These are phyloP conservation scores for Pseudogymnoascus sp. DNA, from an alignment of 2,329 filamentous ascomycete species.

Conservation along the genomic window DNA sequence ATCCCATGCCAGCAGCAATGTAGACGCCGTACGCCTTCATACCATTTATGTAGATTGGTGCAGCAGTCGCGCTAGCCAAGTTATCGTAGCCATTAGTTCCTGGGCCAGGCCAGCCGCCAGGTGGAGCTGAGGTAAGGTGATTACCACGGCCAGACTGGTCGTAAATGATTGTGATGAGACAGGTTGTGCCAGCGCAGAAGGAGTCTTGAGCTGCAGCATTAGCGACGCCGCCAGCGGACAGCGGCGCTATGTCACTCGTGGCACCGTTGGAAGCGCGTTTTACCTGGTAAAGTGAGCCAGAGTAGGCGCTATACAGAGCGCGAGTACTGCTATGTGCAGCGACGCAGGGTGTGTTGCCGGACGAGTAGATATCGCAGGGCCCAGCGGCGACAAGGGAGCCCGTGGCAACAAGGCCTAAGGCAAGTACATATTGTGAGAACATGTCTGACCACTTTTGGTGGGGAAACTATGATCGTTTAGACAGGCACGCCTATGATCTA, in stretches of 20 bases:
- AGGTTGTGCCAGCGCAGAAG: constrained; percentile 53
- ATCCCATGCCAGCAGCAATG: constrained; percentile 51
- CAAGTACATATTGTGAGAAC: constrained; percentile 16
- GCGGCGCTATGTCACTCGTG: constrained; percentile 27
- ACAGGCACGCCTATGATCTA: neutral
- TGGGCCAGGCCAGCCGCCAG: constrained; percentile 47
- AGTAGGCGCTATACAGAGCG: constrained; percentile 44
- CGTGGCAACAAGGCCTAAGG: constrained; percentile 26
- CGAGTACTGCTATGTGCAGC: constrained; percentile 56
- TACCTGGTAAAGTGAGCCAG: constrained; percentile 47
- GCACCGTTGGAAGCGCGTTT: constrained; percentile 37
- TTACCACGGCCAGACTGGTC: constrained; percentile 56
- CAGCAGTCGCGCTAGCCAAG: constrained; percentile 49
- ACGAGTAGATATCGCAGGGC: constrained; percentile 50
- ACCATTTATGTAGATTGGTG: constrained; percentile 51
- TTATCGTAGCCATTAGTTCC: constrained; percentile 50
- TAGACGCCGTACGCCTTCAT: constrained; percentile 57
- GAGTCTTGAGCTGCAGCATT: constrained; percentile 50
- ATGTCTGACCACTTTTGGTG: constrained; percentile 11
- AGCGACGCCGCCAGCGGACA: constrained; percentile 52
- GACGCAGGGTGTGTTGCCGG: constrained; percentile 48
- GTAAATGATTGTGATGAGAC: constrained; percentile 55
- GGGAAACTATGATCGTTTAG: neutral
- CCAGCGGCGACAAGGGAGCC: constrained; percentile 35
- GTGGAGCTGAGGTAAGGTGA: constrained; percentile 53